Percentiles rank a stretch among this genome's conserved stretches.
Evolutionary conservation across 2,329 filamentous ascomycete species (phyloP).

Genomic region (Nannizzia gypsea): DNA sequence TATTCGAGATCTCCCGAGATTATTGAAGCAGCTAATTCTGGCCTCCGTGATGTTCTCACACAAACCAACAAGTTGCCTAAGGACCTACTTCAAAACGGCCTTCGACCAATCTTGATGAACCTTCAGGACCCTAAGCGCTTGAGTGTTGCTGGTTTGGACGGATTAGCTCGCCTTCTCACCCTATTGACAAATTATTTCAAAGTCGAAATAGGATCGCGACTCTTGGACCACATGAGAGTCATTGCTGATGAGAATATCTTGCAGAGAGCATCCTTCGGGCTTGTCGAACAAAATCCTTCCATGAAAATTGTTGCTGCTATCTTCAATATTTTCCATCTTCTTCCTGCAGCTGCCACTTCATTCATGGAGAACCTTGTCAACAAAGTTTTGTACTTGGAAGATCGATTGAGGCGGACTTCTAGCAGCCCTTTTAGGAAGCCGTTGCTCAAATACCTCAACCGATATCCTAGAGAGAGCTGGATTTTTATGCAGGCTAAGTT

Average conservation of each 20-base stretch:
- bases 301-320: constrained; percentile 95
- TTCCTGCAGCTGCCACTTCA: constrained; percentile 75
- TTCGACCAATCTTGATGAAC: constrained; percentile 91
- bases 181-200: constrained; percentile 98
- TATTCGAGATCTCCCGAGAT: constrained; percentile 89
- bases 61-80: constrained; percentile 89
- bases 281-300: constrained; percentile 81
- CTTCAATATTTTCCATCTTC: constrained; percentile 92
- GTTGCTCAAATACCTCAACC: constrained; percentile 83
- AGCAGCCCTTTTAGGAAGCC: constrained; percentile 85
- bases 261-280: constrained; percentile 85
- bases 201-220: constrained; percentile 82
- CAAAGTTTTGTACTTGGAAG: constrained; percentile 78
- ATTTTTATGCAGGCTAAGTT: constrained; percentile 64
- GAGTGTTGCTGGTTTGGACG: constrained; percentile 79
- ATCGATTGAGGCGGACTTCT: constrained; percentile 70
- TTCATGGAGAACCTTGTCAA: constrained; percentile 88
- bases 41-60: constrained; percentile 73
- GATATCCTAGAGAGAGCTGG: constrained; percentile 84
- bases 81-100: constrained; percentile 83
- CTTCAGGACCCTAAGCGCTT: constrained; percentile 86
- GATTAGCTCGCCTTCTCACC: constrained; percentile 76
- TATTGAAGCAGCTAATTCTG: constrained; percentile 85
- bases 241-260: constrained; percentile 71
- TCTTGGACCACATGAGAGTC: constrained; percentile 88